Percentiles rank a stretch among this genome's conserved stretches.
These are phyloP conservation scores for Neurospora crassa DNA, from an alignment of 2,329 filamentous ascomycete genomes.

Conservation along the genomic window DNA sequence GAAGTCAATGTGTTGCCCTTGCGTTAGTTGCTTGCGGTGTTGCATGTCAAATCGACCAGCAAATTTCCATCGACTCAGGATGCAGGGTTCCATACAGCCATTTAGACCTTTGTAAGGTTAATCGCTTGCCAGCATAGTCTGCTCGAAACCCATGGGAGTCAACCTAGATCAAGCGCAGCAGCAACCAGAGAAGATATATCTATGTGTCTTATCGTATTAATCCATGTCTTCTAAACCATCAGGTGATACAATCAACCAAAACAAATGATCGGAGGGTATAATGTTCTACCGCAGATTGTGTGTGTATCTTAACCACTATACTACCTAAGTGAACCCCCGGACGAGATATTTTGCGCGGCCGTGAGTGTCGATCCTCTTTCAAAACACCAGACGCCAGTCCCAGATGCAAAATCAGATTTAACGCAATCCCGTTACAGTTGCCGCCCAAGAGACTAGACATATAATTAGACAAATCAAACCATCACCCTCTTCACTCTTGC, in stretches of 20 bases:
- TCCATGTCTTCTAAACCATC: not conserved
- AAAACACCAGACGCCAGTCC: slow-evolving; percentile 18
- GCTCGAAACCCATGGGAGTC: not conserved
- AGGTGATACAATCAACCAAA: not conserved
- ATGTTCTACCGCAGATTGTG: not conserved
- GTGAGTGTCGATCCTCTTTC: slow-evolving; percentile 4
- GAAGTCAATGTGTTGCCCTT: not conserved
- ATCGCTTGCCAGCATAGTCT: not conserved
- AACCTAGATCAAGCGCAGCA: not conserved
- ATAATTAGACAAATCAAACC: not conserved
- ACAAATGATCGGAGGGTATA: not conserved
- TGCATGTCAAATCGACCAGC: not conserved
- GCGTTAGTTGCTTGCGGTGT: not conserved
- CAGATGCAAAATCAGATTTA: slow-evolving; percentile 10
- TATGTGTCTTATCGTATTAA: not conserved
- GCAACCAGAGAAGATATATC: not conserved
- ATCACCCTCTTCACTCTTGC: not conserved
- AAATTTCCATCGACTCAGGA: not conserved
- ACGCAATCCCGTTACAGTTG: slow-evolving; percentile 2
- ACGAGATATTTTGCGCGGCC: not conserved
- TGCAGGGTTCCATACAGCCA: not conserved
- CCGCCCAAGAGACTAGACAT: not conserved
- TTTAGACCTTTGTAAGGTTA: not conserved
- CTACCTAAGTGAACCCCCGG: not conserved
- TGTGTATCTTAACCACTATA: not conserved